Conservation (phyloP, 1,284 basidiomycete genomes). For the Singerocomus inundabilis region DNA sequence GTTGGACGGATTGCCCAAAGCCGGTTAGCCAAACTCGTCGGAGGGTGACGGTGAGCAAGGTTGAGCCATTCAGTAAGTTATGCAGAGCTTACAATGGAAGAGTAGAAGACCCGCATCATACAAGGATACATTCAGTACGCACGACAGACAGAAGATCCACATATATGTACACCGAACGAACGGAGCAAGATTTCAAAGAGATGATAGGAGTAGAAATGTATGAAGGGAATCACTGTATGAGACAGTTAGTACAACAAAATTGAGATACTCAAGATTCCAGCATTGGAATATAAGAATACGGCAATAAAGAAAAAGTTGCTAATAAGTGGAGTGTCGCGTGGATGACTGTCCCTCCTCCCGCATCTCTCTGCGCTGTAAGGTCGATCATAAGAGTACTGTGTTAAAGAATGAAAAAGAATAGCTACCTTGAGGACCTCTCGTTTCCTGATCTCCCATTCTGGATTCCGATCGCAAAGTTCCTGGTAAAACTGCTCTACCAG, state of each 20-base stretch:
- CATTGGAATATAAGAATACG: conserved; percentile 31
- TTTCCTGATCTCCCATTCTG: conserved; percentile 62
- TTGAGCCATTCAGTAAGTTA: background rate
- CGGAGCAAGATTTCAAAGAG: background rate
- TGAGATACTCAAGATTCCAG: conserved; percentile 16
- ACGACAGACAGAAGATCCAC: conserved; percentile 3
- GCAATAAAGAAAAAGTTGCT: conserved; percentile 24
- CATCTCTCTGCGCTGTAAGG: conserved; percentile 30
- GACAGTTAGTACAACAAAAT: conserved; percentile 28
- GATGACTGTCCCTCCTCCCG: conserved; percentile 27
- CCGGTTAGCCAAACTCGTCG: conserved; percentile 42
- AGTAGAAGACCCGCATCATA: conserved; percentile 12
- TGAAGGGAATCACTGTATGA: conserved; percentile 2
- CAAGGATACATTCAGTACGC: conserved; percentile 11
- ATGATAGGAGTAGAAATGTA: conserved; percentile 3
- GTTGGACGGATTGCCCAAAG: conserved; percentile 75
- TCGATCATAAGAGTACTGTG: conserved; percentile 9
- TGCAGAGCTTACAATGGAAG: conserved; percentile 1
- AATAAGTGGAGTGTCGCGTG: conserved; percentile 14
- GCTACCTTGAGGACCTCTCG: conserved; percentile 40
- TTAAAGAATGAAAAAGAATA: conserved; percentile 11
- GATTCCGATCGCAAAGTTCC: conserved; percentile 52
- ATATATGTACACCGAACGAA: conserved; percentile 14
- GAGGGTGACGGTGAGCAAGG: conserved; percentile 10
- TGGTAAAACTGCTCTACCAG: conserved; percentile 48